These are phyloP conservation scores for Xylariaceae sp. DNA, from an alignment of 2,329 filamentous ascomycete genomes.

Conservation along the genomic window DNA sequence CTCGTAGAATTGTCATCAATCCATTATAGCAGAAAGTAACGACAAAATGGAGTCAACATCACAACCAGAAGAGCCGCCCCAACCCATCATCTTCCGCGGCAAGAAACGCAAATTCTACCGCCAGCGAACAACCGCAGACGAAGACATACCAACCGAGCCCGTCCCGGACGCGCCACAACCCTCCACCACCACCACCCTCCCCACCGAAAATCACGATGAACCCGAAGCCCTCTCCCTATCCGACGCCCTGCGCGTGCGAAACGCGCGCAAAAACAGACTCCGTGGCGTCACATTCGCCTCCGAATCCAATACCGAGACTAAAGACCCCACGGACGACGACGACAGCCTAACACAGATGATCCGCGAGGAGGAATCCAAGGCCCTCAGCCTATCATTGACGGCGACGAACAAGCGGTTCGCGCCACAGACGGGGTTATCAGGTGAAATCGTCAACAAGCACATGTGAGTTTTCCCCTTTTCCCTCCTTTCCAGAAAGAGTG, in stretches of 20 bases:
- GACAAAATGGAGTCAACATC: conserved; percentile 16
- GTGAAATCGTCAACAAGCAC: conserved; percentile 64
- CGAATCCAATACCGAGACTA: conserved; percentile 20
- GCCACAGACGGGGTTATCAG: conserved; percentile 63
- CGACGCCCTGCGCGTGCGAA: conserved; percentile 49
- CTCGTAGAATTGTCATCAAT: too few relatives aligned
- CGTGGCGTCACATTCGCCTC: conserved; percentile 54
- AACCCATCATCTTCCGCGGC: conserved; percentile 48
- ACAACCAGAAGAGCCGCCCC: conserved; percentile 19
- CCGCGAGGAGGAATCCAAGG: conserved; percentile 33
- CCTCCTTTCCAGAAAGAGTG: not conserved
- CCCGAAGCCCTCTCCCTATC: conserved; percentile 40
- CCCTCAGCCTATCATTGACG: conserved; percentile 26
- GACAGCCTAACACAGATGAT: conserved; percentile 36
- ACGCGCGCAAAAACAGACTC: conserved; percentile 44
- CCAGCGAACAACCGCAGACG: conserved; percentile 42
- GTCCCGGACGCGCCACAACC: conserved; percentile 8
- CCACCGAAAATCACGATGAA: conserved; percentile 9
- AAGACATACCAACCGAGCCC: conserved; percentile 3
- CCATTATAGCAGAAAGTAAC: not conserved
- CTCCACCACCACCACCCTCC: not conserved
- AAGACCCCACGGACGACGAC: conserved; percentile 23
- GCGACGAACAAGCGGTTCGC: conserved; percentile 55
- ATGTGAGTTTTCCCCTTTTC: conserved; percentile 57
- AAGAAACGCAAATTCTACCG: conserved; percentile 59